These are phyloP conservation scores for Talaromyces sp. DNA, from an alignment of 2,329 filamentous ascomycete genomes.

Conservation along the genomic window DNA sequence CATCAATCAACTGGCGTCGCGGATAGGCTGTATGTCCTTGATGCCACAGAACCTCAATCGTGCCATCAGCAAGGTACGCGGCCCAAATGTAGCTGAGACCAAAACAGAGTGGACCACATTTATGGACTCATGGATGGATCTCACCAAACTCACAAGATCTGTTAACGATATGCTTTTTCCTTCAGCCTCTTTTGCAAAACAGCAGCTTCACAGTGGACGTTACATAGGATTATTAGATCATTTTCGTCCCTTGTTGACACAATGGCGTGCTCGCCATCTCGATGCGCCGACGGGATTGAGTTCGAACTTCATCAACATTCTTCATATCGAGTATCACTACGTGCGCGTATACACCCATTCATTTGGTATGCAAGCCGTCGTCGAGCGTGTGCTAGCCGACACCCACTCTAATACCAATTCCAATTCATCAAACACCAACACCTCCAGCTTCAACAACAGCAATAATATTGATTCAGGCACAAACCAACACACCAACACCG, in stretches of 20 bases:
- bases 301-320: constrained; percentile 43
- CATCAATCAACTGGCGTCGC: constrained; percentile 46
- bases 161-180: constrained; percentile 54
- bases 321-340: constrained; percentile 53
- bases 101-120: constrained; percentile 48
- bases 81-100: not conserved
- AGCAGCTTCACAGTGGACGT: constrained; percentile 36
- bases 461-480: not conserved
- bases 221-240: constrained; percentile 49
- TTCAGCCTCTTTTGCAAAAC: constrained; percentile 19
- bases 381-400: constrained; percentile 49
- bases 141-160: constrained; percentile 49
- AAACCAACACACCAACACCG: constrained; percentile 5
- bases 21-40: constrained; percentile 50
- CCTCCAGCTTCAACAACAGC: constrained; percentile 5
- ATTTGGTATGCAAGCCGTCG: constrained; percentile 55
- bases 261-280: constrained; percentile 38
- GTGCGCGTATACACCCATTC: constrained; percentile 43
- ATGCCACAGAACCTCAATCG: constrained; percentile 45
- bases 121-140: constrained; percentile 52
- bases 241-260: constrained; percentile 36
- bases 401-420: constrained; percentile 12
- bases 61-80: constrained; percentile 28
- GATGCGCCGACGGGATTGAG: constrained; percentile 25
- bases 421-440: constrained; percentile 20